phyloP scores from a whole-genome alignment of 345 rosid species.

The Syzygium oleosum region DNA sequence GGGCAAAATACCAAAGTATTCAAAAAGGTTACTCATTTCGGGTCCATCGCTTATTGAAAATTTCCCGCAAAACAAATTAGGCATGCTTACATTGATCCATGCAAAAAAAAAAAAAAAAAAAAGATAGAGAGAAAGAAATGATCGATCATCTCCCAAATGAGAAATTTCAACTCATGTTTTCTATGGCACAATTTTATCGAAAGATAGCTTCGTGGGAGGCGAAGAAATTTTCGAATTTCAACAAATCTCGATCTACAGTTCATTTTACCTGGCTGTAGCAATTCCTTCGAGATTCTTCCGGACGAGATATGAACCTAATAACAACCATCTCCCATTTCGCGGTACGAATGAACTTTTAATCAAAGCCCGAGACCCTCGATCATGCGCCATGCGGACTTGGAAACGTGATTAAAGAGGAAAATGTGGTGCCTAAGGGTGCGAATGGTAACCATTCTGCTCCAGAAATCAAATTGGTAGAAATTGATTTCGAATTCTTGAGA shows the following conservation, averaged over 20 bases:
- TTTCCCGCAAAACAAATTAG: not conserved
- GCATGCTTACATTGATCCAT: not conserved
- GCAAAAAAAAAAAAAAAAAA: not conserved
- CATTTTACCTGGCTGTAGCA: fast-evolving
- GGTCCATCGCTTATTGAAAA: not conserved
- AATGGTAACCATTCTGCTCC: too few relatives aligned
- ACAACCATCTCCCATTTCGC: not conserved
- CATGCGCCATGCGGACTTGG: fast-evolving
- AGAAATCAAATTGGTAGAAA: too few relatives aligned
- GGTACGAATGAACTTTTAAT: not conserved
- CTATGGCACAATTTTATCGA: too few relatives aligned
- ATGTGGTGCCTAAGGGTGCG: not conserved
- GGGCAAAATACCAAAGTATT: not conserved
- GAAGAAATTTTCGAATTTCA: not conserved
- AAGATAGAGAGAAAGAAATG: too few relatives aligned
- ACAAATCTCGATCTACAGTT: fast-evolving
- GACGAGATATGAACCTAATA: not conserved
- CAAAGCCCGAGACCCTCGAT: not conserved
- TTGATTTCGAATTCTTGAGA: too few relatives aligned
- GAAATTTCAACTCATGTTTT: not conserved
- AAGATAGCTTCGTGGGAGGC: too few relatives aligned
- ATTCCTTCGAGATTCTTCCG: not conserved
- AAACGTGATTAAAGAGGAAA: not conserved
- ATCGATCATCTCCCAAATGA: not conserved
- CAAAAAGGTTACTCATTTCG: not conserved